A percentile compares a stretch with the other conserved stretches of the same genome.
Evolutionary conservation across 2,329 filamentous ascomycete species (phyloP).

Genomic region (Phialophora tarda): DNA sequence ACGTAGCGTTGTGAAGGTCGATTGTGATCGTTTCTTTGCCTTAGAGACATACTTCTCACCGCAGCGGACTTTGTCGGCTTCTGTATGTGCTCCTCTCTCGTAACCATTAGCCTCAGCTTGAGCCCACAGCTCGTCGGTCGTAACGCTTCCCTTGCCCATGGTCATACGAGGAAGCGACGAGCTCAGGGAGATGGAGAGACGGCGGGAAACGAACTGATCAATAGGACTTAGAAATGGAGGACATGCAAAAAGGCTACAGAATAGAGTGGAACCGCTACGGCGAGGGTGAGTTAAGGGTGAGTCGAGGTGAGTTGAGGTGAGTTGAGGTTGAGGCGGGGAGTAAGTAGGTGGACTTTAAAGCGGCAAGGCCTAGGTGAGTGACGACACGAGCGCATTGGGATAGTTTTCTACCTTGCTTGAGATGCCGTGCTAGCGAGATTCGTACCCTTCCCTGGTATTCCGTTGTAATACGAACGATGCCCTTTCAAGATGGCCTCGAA

Average conservation of each 20-base stretch:
- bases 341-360: neutral
- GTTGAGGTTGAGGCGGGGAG: neutral
- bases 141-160: neutral
- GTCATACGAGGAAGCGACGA: neutral
- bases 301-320: neutral
- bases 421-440: neutral
- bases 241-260: too few relatives aligned
- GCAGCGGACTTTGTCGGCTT: neutral
- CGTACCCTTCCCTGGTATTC: neutral
- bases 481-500: constrained; percentile 16
- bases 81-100: constrained; percentile 1
- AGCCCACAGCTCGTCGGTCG: constrained; percentile 14
- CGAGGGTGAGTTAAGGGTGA: neutral
- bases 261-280: neutral
- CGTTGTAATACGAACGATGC: neutral
- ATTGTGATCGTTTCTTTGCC: constrained; percentile 6
- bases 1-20: neutral
- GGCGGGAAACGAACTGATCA: too few relatives aligned
- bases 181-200: neutral
- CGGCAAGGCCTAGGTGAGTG: neutral
- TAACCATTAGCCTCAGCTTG: constrained; percentile 18
- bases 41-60: constrained; percentile 1
- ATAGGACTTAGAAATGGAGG: too few relatives aligned
- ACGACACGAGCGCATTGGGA: neutral
- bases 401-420: neutral